Evolutionary conservation across 2,329 filamentous ascomycete species (phyloP).

Genomic region (Colletotrichum sp.): DNA sequence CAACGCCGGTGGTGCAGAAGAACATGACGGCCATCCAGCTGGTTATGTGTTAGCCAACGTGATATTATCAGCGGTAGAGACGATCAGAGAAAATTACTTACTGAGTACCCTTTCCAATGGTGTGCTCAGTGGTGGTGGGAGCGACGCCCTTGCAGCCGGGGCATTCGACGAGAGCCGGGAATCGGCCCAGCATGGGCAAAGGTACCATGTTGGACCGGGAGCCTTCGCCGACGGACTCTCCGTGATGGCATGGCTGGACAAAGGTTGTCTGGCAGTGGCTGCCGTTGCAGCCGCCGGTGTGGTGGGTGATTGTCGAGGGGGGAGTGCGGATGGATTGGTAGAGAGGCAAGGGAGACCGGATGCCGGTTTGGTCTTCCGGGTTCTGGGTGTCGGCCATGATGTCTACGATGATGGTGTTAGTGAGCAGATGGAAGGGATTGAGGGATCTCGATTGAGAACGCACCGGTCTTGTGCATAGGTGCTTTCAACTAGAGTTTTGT

Average conservation of each 20-base stretch:
- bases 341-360: constrained; percentile 1
- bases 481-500: neutral
- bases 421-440: neutral
- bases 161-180: constrained; percentile 14
- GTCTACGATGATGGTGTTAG: neutral
- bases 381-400: neutral
- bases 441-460: neutral
- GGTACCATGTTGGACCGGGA: constrained; percentile 10
- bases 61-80: neutral
- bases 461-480: neutral
- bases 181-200: constrained; percentile 2
- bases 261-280: neutral
- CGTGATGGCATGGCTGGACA: neutral
- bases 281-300: neutral
- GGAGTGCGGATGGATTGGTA: constrained; percentile 7
- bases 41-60: neutral
- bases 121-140: constrained; percentile 3
- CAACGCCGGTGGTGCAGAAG: constrained; percentile 16
- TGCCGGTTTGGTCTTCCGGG: neutral
- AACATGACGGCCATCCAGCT: constrained; percentile 20
- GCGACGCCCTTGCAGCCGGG: constrained; percentile 9
- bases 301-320: neutral
- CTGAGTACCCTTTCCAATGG: constrained; percentile 17
- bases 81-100: neutral
- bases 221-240: neutral